These are phyloP conservation scores for Nitzschia palea DNA, from an alignment of 108 stramenopile genomes.

Conservation along the genomic window DNA sequence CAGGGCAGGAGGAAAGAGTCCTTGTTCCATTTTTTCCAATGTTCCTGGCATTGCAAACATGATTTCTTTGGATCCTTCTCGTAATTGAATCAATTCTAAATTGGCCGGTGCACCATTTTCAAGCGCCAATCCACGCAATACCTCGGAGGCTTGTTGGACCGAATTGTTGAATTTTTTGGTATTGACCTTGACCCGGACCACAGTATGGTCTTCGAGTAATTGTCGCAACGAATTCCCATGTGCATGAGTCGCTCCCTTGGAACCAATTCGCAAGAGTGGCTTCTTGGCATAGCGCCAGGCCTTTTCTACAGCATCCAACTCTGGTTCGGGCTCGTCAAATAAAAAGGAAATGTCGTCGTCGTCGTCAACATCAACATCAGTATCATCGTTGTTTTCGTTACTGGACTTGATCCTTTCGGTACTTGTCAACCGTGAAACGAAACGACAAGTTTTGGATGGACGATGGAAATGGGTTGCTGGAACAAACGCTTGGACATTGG, in stretches of 20 bases:
- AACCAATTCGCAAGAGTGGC: constrained; percentile 53
- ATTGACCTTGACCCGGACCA: constrained; percentile 68
- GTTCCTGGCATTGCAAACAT: constrained; percentile 60
- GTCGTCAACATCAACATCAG: not conserved
- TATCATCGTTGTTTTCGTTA: not conserved
- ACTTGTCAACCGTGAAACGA: not conserved
- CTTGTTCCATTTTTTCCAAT: constrained; percentile 36
- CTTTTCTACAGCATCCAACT: constrained; percentile 7
- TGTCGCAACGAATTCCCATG: constrained; percentile 67
- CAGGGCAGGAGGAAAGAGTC: constrained; percentile 66
- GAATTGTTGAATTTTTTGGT: constrained; percentile 35
- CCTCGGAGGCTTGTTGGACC: constrained; percentile 3
- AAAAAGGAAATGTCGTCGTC: constrained; percentile 8
- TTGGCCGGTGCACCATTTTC: constrained; percentile 44
- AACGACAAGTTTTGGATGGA: not conserved
- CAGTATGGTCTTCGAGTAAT: constrained; percentile 57
- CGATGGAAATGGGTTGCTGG: not conserved
- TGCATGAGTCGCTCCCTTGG: constrained; percentile 44
- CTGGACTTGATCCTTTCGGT: not conserved
- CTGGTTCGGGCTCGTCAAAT: constrained; percentile 1
- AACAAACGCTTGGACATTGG: not conserved
- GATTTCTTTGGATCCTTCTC: constrained; percentile 44
- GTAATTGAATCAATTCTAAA: constrained; percentile 52
- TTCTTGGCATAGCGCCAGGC: constrained; percentile 64
- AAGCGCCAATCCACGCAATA: constrained; percentile 36